Evolutionary conservation across 352 stramenopile species (phyloP), one percentile per base, ranked within the genome.

Genomic region (Plasmopara halstedii): DNA sequence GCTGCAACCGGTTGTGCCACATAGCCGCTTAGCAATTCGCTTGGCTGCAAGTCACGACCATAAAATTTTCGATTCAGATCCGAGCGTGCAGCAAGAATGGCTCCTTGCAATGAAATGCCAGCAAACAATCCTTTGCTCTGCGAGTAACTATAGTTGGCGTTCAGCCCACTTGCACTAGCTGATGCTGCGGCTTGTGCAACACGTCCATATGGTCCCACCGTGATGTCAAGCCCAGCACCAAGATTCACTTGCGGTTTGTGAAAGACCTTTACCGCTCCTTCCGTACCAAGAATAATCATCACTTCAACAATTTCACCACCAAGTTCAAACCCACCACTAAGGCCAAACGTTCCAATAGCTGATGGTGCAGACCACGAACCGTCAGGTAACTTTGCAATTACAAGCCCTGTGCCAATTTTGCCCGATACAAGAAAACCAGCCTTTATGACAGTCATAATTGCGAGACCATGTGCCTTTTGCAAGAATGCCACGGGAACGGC

Each of bases 41-140:
- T 66, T 0, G 70, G 47, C 27, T 67, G 42, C n/a, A 83, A 42
- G 21, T 85, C 67, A n/a, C 63, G 67, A 10, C 85, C 85, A 59
- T 97, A 97, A 61, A 96, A 96, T 34, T 90, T 92, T 67, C 92
- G 83, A 60, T 97, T 97, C 21, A 96, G 56, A 17, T 93, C 64
- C 22, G 79, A 64, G 22, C 89, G 65, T 4, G 76, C 76, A 15
- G 78, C 60, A 47, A 97, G 87, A n/a, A 96, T 65, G 2, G 85
- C 82, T 9, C 89, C 87, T 55, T 95, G 84, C 15, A 97, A 61
- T 2, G 81, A 94, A 26, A 96, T 72, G 21, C 89, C 89, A 5
- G 81, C 85, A 56, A 94, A 97, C 25, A 97, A 50, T 11, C 89
- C 89, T 45, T 93, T 94, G 46, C 73, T 89, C 14, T 94, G 64